Conservation (phyloP, 345 rosid genomes). For the Gossypium herbaceum region DNA sequence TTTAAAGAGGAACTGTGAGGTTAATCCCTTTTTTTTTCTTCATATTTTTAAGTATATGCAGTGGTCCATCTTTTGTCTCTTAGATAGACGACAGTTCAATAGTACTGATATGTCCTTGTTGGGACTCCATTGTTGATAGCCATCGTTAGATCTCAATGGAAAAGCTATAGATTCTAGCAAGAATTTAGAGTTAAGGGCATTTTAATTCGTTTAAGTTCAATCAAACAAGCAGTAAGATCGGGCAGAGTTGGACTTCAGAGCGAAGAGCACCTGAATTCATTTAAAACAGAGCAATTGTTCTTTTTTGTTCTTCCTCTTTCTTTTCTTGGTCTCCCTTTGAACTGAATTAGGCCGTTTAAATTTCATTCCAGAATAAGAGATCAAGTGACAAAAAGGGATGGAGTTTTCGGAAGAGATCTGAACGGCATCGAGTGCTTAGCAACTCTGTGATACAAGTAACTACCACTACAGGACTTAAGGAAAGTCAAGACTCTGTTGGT, state of each 20-base stretch:
- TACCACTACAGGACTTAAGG: constrained; percentile 36
- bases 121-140: neutral
- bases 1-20: neutral
- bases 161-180: neutral
- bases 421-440: constrained; percentile 60
- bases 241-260: neutral
- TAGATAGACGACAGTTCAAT: neutral
- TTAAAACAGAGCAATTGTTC: neutral
- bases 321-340: neutral
- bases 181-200: neutral
- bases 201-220: neutral
- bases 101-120: neutral
- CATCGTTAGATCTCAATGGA: neutral
- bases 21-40: neutral
- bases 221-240: neutral
- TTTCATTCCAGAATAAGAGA: constrained; percentile 41
- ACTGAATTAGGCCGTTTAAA: constrained; percentile 11
- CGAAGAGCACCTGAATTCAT: neutral
- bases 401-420: constrained; percentile 74
- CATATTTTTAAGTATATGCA: neutral
- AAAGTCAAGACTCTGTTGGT: constrained; percentile 36
- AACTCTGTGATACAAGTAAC: constrained; percentile 46
- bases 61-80: neutral
- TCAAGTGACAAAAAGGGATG: constrained; percentile 50
- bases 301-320: neutral